These are phyloP conservation scores for Clathrus columnatus DNA, from an alignment of 768 basidiomycete genomes.

Conservation along the genomic window DNA sequence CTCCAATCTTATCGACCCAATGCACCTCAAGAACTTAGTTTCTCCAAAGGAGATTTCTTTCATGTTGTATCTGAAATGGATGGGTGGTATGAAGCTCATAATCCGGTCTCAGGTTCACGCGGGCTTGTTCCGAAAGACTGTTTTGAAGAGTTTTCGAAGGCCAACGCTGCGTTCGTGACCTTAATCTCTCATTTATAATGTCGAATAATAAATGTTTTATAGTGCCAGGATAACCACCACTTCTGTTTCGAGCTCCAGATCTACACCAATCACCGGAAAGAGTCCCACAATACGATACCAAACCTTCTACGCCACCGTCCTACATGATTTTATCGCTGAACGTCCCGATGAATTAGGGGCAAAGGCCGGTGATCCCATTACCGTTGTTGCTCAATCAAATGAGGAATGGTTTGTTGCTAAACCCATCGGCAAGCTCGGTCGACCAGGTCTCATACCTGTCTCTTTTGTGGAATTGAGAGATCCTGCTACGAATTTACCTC, in stretches of 20 bases:
- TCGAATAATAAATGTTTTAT: conserved; percentile 2
- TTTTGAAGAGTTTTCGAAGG: conserved; percentile 89
- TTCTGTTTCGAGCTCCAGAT: conserved; percentile 21
- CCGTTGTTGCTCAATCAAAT: conserved; percentile 98
- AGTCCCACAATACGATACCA: conserved; percentile 33
- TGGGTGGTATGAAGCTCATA: conserved; percentile 89
- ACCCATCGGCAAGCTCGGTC: conserved; percentile 88
- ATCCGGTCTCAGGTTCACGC: conserved; percentile 83
- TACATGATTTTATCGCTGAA: conserved; percentile 94
- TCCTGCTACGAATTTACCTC: conserved; percentile 71
- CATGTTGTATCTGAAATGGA: conserved; percentile 64
- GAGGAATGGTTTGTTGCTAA: conserved; percentile 99
- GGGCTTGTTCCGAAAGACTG: conserved; percentile 80
- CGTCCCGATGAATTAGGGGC: conserved; percentile 94
- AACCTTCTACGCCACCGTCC: conserved; percentile 89
- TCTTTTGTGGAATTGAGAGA: conserved; percentile 96
- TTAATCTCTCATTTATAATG: neutral
- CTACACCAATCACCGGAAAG: conserved; percentile 19
- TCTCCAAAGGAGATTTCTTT: conserved; percentile 94
- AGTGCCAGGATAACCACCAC: conserved; percentile 6
- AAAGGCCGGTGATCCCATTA: conserved; percentile 86
- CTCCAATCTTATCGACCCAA: conserved; percentile 54
- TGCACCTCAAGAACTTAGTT: conserved; percentile 79
- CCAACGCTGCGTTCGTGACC: conserved; percentile 45
- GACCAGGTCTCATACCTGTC: conserved; percentile 94